phyloP scores from a whole-genome alignment of 1,284 basidiomycete genomes.

The Malassezia arunalokei region DNA sequence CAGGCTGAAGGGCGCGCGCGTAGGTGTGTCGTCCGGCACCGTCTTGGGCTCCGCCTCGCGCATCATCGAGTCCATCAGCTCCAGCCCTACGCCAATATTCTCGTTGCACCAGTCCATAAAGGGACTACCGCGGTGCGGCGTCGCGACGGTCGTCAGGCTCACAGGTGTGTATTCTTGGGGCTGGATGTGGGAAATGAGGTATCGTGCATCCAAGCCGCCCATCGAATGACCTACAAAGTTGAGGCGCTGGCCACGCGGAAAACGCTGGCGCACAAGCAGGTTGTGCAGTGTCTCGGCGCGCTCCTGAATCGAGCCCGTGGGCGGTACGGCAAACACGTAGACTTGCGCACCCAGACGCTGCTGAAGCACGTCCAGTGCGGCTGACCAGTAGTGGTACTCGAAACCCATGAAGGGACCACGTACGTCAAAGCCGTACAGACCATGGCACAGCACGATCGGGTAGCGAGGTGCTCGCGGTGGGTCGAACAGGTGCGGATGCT shows the following conservation, averaged over 20 bases:
- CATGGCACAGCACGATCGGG: slow-evolving; percentile 82
- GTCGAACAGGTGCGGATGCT: slow-evolving; percentile 1
- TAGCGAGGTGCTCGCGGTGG: slow-evolving; percentile 50
- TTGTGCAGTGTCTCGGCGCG: slow-evolving; percentile 68
- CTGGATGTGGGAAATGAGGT: slow-evolving; percentile 73
- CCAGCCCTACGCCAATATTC: slow-evolving; percentile 42
- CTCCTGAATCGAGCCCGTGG: slow-evolving; percentile 78
- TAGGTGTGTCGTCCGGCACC: neutral
- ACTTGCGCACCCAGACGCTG: slow-evolving; percentile 79
- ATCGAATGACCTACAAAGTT: slow-evolving; percentile 96
- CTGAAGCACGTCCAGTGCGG: slow-evolving; percentile 68
- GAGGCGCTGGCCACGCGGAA: slow-evolving; percentile 59
- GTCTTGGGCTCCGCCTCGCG: slow-evolving; percentile 11
- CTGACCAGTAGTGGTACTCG: slow-evolving; percentile 87
- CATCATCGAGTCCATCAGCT: slow-evolving; percentile 36
- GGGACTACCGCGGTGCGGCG: slow-evolving; percentile 87
- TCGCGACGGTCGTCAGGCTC: slow-evolving; percentile 77
- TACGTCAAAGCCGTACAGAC: slow-evolving; percentile 82
- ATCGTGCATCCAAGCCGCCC: slow-evolving; percentile 54
- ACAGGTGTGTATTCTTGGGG: slow-evolving; percentile 71
- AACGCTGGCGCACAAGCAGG: slow-evolving; percentile 51
- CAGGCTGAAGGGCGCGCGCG: slow-evolving; percentile 27
- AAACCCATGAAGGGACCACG: slow-evolving; percentile 59
- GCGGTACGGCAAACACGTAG: slow-evolving; percentile 85
- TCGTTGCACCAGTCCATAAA: slow-evolving; percentile 95